These are phyloP conservation scores for Linderniella brevidens DNA, from an alignment of 257 asterid species.

Conservation along the genomic window DNA sequence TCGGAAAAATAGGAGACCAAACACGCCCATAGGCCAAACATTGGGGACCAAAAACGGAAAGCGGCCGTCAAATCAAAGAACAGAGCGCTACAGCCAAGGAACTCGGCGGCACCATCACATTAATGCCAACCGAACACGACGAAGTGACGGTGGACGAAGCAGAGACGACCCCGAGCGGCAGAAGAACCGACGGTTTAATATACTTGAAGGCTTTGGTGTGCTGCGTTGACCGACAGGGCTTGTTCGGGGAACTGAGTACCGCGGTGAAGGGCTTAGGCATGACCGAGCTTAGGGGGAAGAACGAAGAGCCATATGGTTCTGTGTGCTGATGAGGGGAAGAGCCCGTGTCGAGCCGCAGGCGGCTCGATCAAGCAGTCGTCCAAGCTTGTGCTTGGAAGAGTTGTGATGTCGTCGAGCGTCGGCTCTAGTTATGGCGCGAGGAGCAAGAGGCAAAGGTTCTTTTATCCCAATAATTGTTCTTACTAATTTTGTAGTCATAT, in stretches of 20 bases:
- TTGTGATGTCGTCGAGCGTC: conserved; percentile 27
- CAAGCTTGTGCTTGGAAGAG: conserved; percentile 29
- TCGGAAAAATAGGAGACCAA: no score
- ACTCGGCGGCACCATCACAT: conserved; percentile 18
- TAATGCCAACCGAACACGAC: conserved; percentile 51
- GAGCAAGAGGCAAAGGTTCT: conserved; percentile 84
- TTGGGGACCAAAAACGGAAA: no score
- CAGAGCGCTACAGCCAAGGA: conserved; percentile 38
- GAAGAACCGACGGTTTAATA: not conserved
- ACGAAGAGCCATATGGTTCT: conserved; percentile 30
- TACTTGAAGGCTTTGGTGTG: conserved; percentile 31
- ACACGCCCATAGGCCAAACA: conserved; percentile 64
- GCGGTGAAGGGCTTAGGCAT: conserved; percentile 35
- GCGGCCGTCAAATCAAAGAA: conserved; percentile 56
- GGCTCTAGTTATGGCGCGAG: conserved; percentile 24
- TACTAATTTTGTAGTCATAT: conserved; percentile 7
- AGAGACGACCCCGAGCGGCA: no score
- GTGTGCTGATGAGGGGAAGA: conserved; percentile 5
- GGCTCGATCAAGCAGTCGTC: conserved; percentile 29
- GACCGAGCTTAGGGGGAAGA: conserved; percentile 54
- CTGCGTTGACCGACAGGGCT: conserved; percentile 60
- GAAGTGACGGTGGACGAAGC: conserved; percentile 35
- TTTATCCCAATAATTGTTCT: conserved; percentile 28
- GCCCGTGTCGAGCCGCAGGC: conserved; percentile 8
- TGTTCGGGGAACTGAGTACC: conserved; percentile 41